Conservation (phyloP, 2,329 filamentous ascomycete genomes). For the Exutisphaerella laricina region DNA sequence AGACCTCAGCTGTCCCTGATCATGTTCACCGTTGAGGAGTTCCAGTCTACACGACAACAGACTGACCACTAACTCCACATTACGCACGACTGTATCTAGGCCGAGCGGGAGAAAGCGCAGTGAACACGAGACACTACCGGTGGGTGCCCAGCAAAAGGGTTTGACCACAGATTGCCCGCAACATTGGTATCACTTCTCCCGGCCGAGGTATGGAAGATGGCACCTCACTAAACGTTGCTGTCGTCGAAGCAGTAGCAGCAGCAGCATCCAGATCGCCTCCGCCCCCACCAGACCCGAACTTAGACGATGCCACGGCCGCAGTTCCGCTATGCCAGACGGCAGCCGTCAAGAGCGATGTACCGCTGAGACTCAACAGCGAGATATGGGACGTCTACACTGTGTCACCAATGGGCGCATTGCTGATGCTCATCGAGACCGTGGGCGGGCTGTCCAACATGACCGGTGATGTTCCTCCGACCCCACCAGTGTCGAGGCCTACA, state of each 20-base stretch:
- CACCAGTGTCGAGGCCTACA: constrained; percentile 29
- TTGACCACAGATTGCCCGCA: no score
- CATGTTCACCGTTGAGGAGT: no score
- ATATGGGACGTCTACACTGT: constrained; percentile 67
- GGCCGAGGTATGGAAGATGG: constrained; percentile 26
- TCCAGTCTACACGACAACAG: no score
- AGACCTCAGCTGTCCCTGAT: no score
- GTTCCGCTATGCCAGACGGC: constrained; percentile 13
- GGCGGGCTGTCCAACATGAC: constrained; percentile 62
- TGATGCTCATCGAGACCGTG: constrained; percentile 61
- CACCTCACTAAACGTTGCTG: constrained; percentile 10
- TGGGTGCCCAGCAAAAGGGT: no score
- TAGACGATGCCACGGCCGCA: constrained; percentile 21
- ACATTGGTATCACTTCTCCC: no score
- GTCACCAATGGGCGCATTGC: constrained; percentile 67
- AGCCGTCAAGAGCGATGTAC: constrained; percentile 24
- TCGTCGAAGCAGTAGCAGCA: constrained; percentile 7
- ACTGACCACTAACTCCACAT: no score
- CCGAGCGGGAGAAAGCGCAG: no score
- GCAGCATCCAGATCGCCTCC: constrained; percentile 16
- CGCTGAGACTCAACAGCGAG: constrained; percentile 30
- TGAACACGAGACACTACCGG: no score
- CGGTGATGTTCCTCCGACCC: constrained; percentile 76
- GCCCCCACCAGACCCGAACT: constrained; percentile 25
- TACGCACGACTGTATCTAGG: no score